Base-by-base conservation (phyloP, 768 basidiomycete species). In the Suillus lakei region DNA sequence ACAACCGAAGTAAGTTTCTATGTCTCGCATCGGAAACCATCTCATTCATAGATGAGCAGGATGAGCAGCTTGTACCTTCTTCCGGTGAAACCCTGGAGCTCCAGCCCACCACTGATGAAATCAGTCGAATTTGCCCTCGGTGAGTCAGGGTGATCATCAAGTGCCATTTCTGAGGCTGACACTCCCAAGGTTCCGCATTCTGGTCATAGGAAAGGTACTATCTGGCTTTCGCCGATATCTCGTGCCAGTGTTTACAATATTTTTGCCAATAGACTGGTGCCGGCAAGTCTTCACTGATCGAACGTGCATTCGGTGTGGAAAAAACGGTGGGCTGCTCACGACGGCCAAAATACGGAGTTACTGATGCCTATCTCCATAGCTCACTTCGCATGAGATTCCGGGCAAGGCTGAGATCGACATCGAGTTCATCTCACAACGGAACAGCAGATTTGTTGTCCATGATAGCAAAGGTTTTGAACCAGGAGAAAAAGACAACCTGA, bases 381-480 rank as follows among this genome's bases (percentile, higher is more conserved):
- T 9, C 18, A 5, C 34, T 4, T 43, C 48, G 23, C 23, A 48
- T 36, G 21, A 36, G 16, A 64, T 5, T 12, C 65, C 34, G 30
- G 69, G 69, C 15, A 15, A 70, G 34, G 69, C 61, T 3, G 51
- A 67, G 39, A 70, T 70, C 9, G 46, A 70, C 16, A 21, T 21
- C 10, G 69, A 64, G 41, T 61, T 70, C n/a, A 63, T 59, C n/a
- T 70, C 69, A 32, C 36, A 3, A 39, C 30, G 64, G 54, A 70
- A 70, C 39, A n/a, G 46, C 7, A 61, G 44, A 34, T 64, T 70
- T 53, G 53, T 70, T 34, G 66, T 70, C n/a, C 69, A 70, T 18
- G 69, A 70, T 30, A 67, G 69, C 38, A 12, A 32, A 61, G 69
- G 69, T 18, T 67, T 70, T 30, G 69, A 70, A 64, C 44, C 61